Evolutionary conservation across 176 grass and related monocot genomes (phyloP).

Genomic region (Saccharum spontaneum): DNA sequence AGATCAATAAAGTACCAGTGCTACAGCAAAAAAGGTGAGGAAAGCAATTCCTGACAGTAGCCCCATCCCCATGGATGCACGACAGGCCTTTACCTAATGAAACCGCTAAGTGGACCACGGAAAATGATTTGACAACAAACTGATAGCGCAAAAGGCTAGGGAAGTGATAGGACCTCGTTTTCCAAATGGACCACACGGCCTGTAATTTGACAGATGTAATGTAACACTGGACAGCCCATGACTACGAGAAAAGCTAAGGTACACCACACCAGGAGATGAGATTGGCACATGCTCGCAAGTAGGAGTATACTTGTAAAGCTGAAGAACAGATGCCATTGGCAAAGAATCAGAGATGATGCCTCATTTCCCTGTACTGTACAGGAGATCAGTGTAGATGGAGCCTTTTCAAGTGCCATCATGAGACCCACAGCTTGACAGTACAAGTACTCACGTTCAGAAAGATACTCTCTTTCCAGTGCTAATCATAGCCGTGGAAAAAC

Average conservation of each 20-base stretch:
- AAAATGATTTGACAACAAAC: slow-evolving; percentile 43
- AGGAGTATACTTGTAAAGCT: slow-evolving; percentile 17
- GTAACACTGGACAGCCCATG: slow-evolving; percentile 35
- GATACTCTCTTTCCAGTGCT: slow-evolving; percentile 25
- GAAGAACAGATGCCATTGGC: slow-evolving; percentile 32
- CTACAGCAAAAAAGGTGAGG: slow-evolving; percentile 30
- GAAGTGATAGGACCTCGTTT: slow-evolving; percentile 15
- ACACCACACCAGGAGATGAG: not conserved
- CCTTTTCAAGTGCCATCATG: slow-evolving; percentile 46
- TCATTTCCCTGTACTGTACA: slow-evolving; percentile 1
- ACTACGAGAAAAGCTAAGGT: not conserved
- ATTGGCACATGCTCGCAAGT: slow-evolving; percentile 28
- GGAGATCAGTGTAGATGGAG: slow-evolving; percentile 37
- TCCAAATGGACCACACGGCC: slow-evolving; percentile 40
- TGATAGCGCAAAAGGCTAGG: not conserved
- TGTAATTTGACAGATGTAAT: not conserved
- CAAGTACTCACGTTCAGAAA: slow-evolving; percentile 36
- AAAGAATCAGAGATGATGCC: slow-evolving; percentile 35
- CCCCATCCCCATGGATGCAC: not conserved
- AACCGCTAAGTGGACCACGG: slow-evolving; percentile 39
- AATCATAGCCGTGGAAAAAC: slow-evolving; percentile 35
- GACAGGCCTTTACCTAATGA: slow-evolving; percentile 44
- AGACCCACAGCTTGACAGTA: slow-evolving; percentile 36
- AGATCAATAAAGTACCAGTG: slow-evolving; percentile 29
- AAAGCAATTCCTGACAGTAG: slow-evolving; percentile 27